These are phyloP conservation scores for Apophysomyces variabilis DNA, from an alignment of 371 early-diverging fungal species.

Conservation along the genomic window DNA sequence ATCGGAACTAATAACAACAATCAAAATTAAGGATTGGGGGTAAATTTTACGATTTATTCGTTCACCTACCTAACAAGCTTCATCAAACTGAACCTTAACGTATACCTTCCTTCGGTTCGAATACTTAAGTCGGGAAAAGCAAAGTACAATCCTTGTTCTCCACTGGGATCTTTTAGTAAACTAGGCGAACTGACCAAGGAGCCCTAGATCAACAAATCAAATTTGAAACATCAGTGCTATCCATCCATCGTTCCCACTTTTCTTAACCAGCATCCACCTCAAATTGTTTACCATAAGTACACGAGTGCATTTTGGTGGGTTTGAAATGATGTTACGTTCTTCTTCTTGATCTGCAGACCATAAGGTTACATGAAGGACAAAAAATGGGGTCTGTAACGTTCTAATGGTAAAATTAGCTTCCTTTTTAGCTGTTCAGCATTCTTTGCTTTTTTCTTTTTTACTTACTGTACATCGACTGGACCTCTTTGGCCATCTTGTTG, in stretches of 20 bases:
- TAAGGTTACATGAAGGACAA: conserved; percentile 77
- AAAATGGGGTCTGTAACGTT: conserved; percentile 63
- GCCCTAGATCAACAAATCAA: conserved; percentile 38
- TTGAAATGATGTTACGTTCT: conserved; percentile 60
- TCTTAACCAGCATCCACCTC: too few species aligned
- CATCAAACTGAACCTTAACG: conserved; percentile 73
- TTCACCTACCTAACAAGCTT: conserved; percentile 45
- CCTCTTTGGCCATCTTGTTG: conserved; percentile 32
- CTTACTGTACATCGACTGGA: conserved; percentile 55
- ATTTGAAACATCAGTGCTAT: background rate
- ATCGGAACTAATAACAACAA: conserved; percentile 43
- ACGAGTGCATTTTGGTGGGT: conserved; percentile 68
- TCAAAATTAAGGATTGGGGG: background rate
- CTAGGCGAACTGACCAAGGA: conserved; percentile 83
- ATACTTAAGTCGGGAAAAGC: conserved; percentile 92
- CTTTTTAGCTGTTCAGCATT: background rate
- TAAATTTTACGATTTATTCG: background rate
- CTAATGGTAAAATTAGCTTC: conserved; percentile 23
- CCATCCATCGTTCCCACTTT: too few species aligned
- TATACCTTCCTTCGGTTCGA: conserved; percentile 86
- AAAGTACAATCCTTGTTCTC: conserved; percentile 84
- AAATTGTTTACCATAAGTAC: conserved; percentile 54
- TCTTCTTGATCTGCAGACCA: conserved; percentile 73
- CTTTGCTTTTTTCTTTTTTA: background rate
- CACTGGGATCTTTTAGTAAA: conserved; percentile 60